Base-by-base conservation (phyloP, 2,329 filamentous ascomycete species). In the Fusarium praegraminearum region DNA sequence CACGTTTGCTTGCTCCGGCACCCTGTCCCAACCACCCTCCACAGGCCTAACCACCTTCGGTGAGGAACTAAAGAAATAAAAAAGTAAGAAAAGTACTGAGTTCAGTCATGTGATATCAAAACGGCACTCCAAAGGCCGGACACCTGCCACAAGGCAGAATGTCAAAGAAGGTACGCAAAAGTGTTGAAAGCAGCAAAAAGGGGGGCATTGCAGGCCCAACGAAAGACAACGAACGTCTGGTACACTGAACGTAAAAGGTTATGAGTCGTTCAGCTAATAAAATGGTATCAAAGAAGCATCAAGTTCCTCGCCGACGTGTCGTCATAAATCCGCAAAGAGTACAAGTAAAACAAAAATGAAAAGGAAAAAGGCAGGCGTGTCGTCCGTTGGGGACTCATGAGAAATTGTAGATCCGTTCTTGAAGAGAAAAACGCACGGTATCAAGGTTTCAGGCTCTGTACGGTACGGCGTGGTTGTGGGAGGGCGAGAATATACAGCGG, bases 201-300 rank as follows among this genome's bases (percentile, higher is more conserved):
- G 47, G 57, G 67, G 62, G 58, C 57, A 60, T 45, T 24, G 61
- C 24, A 60, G 47, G 57, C 69, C 63, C 59, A 56, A 66, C 44
- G 43, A 67, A 71, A 52, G 60, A 62, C 59, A 71, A 70, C 65
- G 65, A 71, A 67, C 68, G 72, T 73, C 67, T 59, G 62, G 68
- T 73, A 59, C 71, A 69, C 70, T 64, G 61, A 51, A 51, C 67
- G 69, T 71, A 66, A 63, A 69, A 67, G 35, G 65, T 63, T 73
- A 45, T 64, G 62, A 60, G 69, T 70, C 64, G 62, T 68, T 55
- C 70, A 74, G 72, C 71, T 74, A 75, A 76, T 75, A 76, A 75
- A 72, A 71, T 72, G 70, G 65, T 68, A 76, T 72, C 72, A 72
- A 71, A 71, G 66, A 73, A 72, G 73, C 57, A 71, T 71, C 57